Evolutionary conservation across 1,284 basidiomycete genomes (phyloP).

Genomic region (Ustilago curta): DNA sequence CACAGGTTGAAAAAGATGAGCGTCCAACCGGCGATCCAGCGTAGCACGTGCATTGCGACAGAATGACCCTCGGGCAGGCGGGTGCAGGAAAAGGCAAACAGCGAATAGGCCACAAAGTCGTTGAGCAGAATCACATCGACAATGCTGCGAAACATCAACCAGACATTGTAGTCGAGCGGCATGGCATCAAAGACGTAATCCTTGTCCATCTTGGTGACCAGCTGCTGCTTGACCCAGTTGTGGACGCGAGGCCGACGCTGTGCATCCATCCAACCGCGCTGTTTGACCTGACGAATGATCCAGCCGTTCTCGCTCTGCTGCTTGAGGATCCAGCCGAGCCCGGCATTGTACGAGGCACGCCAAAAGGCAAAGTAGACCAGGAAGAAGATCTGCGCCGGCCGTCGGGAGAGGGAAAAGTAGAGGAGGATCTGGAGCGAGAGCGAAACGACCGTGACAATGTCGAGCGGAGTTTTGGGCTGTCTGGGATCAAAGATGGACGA

Average conservation of each 20-base stretch:
- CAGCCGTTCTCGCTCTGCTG: conserved; percentile 93
- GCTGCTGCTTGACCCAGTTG: conserved; percentile 85
- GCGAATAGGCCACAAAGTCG: conserved; percentile 86
- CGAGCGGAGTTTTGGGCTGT: conserved; percentile 90
- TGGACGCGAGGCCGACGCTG: conserved; percentile 76
- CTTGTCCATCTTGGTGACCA: conserved; percentile 89
- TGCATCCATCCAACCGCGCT: conserved; percentile 87
- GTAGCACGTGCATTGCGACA: conserved; percentile 79
- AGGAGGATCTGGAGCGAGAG: conserved; percentile 82
- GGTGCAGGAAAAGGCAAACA: conserved; percentile 85
- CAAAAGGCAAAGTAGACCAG: conserved; percentile 90
- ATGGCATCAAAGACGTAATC: conserved; percentile 85
- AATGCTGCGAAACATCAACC: conserved; percentile 89
- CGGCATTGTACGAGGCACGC: conserved; percentile 90
- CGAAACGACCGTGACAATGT: conserved; percentile 84
- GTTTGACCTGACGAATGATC: conserved; percentile 85
- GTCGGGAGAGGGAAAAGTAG: conserved; percentile 76
- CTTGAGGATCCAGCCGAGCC: conserved; percentile 91
- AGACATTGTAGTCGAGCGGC: conserved; percentile 72
- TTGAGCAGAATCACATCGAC: conserved; percentile 97
- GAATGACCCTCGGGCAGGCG: conserved; percentile 81
- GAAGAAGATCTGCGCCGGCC: conserved; percentile 75
- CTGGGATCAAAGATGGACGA: conserved; percentile 89
- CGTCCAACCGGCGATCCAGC: conserved; percentile 86
- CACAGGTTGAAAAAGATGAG: conserved; percentile 95